Percentiles rank a stretch among this genome's conserved stretches.
Conservation (phyloP, 164 flowering plant species). For the Stephania japonica region DNA sequence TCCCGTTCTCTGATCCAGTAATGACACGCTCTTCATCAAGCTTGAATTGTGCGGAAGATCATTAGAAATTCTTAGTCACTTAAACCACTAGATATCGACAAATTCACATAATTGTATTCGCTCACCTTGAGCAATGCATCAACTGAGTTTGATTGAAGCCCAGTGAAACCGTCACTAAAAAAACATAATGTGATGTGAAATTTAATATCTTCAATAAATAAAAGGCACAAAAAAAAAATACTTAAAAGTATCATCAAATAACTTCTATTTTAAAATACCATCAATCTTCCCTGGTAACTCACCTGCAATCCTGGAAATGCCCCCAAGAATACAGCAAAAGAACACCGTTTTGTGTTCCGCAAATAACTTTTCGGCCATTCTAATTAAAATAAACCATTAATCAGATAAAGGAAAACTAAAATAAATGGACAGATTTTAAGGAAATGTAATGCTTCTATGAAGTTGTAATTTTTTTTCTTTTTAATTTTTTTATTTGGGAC, state of each 20-base stretch:
- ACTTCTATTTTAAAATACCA: not conserved
- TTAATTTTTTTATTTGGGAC: no score
- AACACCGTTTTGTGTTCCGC: slow-evolving; percentile 80
- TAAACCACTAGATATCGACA: not conserved
- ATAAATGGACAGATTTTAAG: not conserved
- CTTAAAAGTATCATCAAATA: no score
- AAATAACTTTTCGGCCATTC: slow-evolving; percentile 91
- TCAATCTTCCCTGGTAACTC: slow-evolving; percentile 4
- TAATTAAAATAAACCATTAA: slow-evolving; percentile 22
- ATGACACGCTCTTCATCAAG: slow-evolving; percentile 88
- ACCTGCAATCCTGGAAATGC: slow-evolving; percentile 95
- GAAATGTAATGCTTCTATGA: no score
- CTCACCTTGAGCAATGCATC: slow-evolving; percentile 79
- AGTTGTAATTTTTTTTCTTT: no score
- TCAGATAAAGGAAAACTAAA: slow-evolving; percentile 2
- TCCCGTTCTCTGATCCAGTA: slow-evolving; percentile 82
- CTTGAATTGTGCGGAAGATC: slow-evolving; percentile 26
- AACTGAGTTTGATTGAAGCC: slow-evolving; percentile 65
- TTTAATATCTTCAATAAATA: not conserved
- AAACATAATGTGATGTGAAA: slow-evolving; percentile 9
- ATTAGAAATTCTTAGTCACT: not conserved
- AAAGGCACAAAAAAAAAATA: not conserved
- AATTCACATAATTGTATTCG: not conserved
- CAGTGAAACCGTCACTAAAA: slow-evolving; percentile 90
- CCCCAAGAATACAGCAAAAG: slow-evolving; percentile 92